Evolutionary conservation across 257 asterid genomes (phyloP).

Genomic region (Solanum virginianum): DNA sequence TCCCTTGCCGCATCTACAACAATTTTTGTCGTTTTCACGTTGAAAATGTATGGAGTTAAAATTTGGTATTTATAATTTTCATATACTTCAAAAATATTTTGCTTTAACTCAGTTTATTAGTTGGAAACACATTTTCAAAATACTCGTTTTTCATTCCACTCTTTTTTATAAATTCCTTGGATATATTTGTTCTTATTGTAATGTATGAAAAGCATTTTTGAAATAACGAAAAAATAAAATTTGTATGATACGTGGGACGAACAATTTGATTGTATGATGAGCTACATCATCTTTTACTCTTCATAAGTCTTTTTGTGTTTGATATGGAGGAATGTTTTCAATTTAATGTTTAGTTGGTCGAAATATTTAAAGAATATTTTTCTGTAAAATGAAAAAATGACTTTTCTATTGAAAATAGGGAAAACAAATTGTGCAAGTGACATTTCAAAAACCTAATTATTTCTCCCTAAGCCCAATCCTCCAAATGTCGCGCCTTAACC

Average conservation of each 20-base stretch:
- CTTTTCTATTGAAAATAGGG: too few species aligned
- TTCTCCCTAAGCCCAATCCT: too few species aligned
- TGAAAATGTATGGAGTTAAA: background rate
- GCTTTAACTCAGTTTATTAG: background rate
- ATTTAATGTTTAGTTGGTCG: too few species aligned
- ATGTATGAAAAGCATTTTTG: background rate
- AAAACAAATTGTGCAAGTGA: too few species aligned
- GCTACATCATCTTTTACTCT: background rate
- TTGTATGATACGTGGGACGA: background rate
- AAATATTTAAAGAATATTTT: too few species aligned
- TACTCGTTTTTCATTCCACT: background rate
- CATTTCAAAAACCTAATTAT: too few species aligned
- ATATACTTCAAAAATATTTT: background rate
- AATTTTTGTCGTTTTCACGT: slow-evolving; percentile 2
- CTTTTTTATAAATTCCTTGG: background rate
- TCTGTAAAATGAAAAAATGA: too few species aligned
- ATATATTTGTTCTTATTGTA: background rate
- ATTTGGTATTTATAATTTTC: background rate
- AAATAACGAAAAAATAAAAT: background rate
- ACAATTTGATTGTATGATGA: background rate
- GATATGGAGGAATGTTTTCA: too few species aligned
- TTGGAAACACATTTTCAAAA: background rate
- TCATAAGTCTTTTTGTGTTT: background rate
- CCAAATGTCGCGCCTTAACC: too few species aligned
- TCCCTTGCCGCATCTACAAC: background rate